Conservation (phyloP, 768 basidiomycete genomes). For the Lentinula raphanica region DNA sequence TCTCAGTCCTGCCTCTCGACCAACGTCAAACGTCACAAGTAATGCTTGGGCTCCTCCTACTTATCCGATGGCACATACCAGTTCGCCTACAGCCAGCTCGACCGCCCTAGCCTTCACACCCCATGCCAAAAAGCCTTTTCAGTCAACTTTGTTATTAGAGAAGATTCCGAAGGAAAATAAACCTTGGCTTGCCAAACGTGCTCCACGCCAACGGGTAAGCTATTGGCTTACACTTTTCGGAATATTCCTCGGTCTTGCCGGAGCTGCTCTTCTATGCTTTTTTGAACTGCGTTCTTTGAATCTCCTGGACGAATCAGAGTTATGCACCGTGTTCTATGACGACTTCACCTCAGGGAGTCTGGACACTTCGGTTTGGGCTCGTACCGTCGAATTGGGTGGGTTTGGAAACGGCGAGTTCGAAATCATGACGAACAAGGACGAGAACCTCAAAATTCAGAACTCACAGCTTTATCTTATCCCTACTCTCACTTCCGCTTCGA, state of each 20-base stretch:
- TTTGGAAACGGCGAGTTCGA: conserved; percentile 80
- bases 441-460: conserved; percentile 64
- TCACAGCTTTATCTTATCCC: conserved; percentile 75
- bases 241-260: conserved; percentile 49
- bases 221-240: conserved; percentile 10
- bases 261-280: conserved; percentile 50
- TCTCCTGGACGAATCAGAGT: conserved; percentile 29
- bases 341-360: conserved; percentile 48
- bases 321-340: conserved; percentile 68
- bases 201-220: conserved; percentile 35
- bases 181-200: conserved; percentile 50
- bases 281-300: conserved; percentile 42
- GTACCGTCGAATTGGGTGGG: conserved; percentile 68
- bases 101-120: conserved; percentile 19
- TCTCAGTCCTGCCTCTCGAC: conserved; percentile 66
- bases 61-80: conserved; percentile 20
- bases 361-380: conserved; percentile 49
- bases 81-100: not conserved
- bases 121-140: conserved; percentile 32
- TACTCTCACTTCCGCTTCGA: conserved; percentile 63
- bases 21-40: conserved; percentile 29
- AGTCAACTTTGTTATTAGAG: conserved; percentile 44
- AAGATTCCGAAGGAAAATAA: conserved; percentile 52
- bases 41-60: conserved; percentile 59
- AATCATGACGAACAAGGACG: conserved; percentile 58